Conservation (phyloP, 1,284 basidiomycete genomes). For the Tremellales sp. region DNA sequence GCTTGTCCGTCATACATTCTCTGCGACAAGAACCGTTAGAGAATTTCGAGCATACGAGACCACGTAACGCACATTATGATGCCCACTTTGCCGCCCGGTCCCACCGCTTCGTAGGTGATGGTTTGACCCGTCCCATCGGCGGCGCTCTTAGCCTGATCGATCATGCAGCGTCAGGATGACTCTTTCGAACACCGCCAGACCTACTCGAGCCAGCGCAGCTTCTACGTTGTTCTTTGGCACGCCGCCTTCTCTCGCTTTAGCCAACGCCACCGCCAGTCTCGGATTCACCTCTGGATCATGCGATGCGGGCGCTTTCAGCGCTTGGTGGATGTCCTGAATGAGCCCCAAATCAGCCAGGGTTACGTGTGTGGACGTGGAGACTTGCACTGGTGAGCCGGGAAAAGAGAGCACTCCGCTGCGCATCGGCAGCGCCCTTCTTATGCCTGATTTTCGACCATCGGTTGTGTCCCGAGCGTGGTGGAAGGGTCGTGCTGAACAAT, state of each 20-base stretch:
- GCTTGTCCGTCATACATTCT: constrained; percentile 72
- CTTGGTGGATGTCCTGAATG: constrained; percentile 63
- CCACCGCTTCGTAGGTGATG: constrained; percentile 66
- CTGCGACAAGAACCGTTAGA: constrained; percentile 47
- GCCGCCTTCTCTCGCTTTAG: constrained; percentile 61
- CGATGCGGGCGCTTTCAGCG: constrained; percentile 64
- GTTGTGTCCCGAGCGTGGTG: constrained; percentile 29
- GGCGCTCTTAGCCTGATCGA: constrained; percentile 22
- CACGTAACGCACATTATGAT: constrained; percentile 64
- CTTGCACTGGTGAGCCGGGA: constrained; percentile 60
- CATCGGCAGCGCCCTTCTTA: constrained; percentile 69
- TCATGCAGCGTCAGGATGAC: too few relatives aligned
- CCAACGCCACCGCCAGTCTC: constrained; percentile 60
- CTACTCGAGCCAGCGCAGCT: constrained; percentile 63
- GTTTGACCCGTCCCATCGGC: constrained; percentile 39
- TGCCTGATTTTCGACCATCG: constrained; percentile 83
- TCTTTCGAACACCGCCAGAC: constrained; percentile 8
- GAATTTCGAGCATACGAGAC: not conserved
- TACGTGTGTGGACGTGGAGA: not conserved
- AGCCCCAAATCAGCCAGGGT: constrained; percentile 6
- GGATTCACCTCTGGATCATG: constrained; percentile 63
- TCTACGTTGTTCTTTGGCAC: constrained; percentile 76
- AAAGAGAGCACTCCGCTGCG: constrained; percentile 60
- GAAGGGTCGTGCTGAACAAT: constrained; percentile 8
- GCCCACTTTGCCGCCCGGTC: constrained; percentile 60